Conservation (phyloP, 2,329 filamentous ascomycete species). For the Xylariomycetidae sp. region DNA sequence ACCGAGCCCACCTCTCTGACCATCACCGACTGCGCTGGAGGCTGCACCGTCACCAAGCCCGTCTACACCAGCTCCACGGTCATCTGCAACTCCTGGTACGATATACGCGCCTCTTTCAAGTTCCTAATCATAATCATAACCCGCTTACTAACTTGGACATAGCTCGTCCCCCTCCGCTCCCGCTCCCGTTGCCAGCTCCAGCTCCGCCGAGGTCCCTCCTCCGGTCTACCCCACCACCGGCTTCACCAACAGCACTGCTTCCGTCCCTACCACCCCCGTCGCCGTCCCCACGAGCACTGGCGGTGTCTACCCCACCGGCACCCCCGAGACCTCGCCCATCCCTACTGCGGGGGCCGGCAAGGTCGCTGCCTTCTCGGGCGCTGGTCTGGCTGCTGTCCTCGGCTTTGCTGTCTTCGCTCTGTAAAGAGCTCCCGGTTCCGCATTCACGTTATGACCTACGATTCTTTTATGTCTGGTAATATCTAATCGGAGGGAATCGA, state of each 20-base stretch:
- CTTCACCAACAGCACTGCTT: conserved; percentile 32
- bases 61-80: conserved; percentile 47
- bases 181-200: conserved; percentile 6
- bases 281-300: conserved; percentile 20
- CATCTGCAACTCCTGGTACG: conserved; percentile 28
- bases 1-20: conserved; percentile 63
- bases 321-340: conserved; percentile 28
- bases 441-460: conserved; percentile 31
- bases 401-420: conserved; percentile 53
- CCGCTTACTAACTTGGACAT: conserved; percentile 20
- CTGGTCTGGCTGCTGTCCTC: conserved; percentile 53
- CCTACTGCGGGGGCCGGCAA: conserved; percentile 52
- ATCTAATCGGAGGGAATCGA: conserved; percentile 22
- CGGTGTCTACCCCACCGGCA: conserved; percentile 10
- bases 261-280: conserved; percentile 25
- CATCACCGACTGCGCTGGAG: conserved; percentile 59
- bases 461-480: conserved; percentile 35
- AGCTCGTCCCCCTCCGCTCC: conserved; percentile 12
- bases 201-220: conserved; percentile 14
- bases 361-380: conserved; percentile 50
- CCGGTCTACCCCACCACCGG: conserved; percentile 16
- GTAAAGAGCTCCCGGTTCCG: conserved; percentile 39
- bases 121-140: conserved; percentile 2
- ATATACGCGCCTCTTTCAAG: neutral
- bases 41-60: conserved; percentile 58